phyloP scores from a whole-genome alignment of 2,329 filamentous ascomycete genomes.

The Capronia coronata region DNA sequence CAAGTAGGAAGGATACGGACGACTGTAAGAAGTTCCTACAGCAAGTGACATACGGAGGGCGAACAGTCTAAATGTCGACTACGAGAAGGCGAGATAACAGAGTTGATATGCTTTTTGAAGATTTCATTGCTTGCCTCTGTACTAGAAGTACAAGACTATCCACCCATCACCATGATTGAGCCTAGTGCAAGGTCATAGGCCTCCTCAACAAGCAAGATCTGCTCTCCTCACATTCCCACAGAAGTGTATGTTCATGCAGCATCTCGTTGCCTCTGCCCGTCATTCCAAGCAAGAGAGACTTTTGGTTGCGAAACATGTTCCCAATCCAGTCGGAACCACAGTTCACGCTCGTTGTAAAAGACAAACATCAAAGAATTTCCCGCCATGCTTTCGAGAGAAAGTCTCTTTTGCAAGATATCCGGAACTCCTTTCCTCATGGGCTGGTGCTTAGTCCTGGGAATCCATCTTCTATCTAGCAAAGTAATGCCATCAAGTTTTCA shows the following conservation, averaged over 20 bases:
- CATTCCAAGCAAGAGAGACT: constrained; percentile 29
- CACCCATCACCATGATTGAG: constrained; percentile 19
- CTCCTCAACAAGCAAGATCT: constrained; percentile 29
- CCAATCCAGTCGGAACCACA: neutral
- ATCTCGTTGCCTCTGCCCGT: constrained; percentile 29
- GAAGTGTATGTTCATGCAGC: constrained; percentile 27
- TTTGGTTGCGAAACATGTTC: constrained; percentile 30
- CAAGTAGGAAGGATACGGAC: too few species aligned
- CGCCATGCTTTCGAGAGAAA: constrained; percentile 21
- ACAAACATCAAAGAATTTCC: constrained; percentile 33
- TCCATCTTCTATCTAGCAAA: constrained; percentile 46
- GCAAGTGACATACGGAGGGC: neutral
- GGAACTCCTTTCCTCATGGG: constrained; percentile 64
- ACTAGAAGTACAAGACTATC: constrained; percentile 25
- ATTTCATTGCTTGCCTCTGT: constrained; percentile 22
- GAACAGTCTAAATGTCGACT: neutral
- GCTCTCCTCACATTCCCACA: constrained; percentile 26
- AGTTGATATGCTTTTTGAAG: constrained; percentile 20
- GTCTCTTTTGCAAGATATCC: constrained; percentile 67
- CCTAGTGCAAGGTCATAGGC: constrained; percentile 28
- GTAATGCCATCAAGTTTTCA: constrained; percentile 31
- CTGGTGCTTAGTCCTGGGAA: constrained; percentile 36
- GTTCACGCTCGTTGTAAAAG: constrained; percentile 29
- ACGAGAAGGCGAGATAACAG: constrained; percentile 9
- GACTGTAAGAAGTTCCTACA: too few species aligned